These are phyloP conservation scores for Sesbania bispinosa DNA, from an alignment of 306 rosid genomes.

Conservation along the genomic window DNA sequence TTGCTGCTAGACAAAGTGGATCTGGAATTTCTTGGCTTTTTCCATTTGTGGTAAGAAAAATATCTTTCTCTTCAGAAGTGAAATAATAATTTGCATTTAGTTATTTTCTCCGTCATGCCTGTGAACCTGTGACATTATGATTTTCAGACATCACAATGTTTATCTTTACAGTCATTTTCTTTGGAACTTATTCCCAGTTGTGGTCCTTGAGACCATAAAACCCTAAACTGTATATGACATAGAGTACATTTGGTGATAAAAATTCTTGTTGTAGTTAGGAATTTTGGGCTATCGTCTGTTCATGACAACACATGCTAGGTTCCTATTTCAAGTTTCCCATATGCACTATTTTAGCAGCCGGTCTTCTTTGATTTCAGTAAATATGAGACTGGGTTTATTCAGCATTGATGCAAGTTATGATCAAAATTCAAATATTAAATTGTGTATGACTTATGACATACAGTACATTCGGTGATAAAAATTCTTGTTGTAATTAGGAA, in stretches of 20 bases:
- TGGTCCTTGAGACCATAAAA: neutral
- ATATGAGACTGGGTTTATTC: neutral
- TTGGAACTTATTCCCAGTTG: slow-evolving; percentile 5
- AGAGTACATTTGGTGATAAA: neutral
- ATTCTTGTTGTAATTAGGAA: neutral
- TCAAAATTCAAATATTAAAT: neutral
- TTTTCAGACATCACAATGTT: neutral
- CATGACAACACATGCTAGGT: neutral
- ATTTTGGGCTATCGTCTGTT: neutral
- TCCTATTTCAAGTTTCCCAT: neutral
- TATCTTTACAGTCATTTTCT: neutral
- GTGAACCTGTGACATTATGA: neutral
- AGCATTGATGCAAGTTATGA: slow-evolving; percentile 2
- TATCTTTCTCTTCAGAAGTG: slow-evolving; percentile 13
- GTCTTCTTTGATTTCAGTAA: neutral
- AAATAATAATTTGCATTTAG: slow-evolving; percentile 20
- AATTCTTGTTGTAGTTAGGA: neutral
- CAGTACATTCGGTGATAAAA: neutral
- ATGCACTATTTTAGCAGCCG: neutral
- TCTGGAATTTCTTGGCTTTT: slow-evolving; percentile 93
- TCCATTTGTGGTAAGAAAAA: slow-evolving; percentile 83
- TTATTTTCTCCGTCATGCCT: neutral
- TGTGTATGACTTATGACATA: neutral
- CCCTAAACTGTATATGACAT: neutral
- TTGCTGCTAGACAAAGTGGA: slow-evolving; percentile 98